These are phyloP conservation scores for Talaromyces sp. DNA, from an alignment of 2,329 filamentous ascomycete species.

Conservation along the genomic window DNA sequence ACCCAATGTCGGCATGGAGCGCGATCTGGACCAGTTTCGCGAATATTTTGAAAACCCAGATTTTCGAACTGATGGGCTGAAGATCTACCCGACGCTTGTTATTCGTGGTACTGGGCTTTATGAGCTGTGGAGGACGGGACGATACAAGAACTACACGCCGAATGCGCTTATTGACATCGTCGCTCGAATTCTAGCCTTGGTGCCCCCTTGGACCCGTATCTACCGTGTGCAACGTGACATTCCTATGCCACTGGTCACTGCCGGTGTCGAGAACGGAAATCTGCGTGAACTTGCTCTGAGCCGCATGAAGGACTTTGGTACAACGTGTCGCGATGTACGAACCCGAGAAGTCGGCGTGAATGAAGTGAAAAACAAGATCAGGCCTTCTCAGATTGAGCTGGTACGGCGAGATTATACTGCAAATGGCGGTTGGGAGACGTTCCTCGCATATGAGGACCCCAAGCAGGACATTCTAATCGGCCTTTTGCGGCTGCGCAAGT, in stretches of 20 bases:
- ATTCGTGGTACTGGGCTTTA: constrained; percentile 95
- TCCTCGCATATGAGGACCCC: constrained; percentile 94
- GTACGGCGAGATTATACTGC: constrained; percentile 89
- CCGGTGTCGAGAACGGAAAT: constrained; percentile 96
- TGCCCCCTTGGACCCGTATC: constrained; percentile 96
- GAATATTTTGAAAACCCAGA: constrained; percentile 97
- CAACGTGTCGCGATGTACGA: constrained; percentile 90
- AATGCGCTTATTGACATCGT: constrained; percentile 95
- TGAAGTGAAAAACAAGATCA: constrained; percentile 98
- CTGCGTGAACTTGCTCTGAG: constrained; percentile 86
- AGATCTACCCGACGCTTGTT: constrained; percentile 96
- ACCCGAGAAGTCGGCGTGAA: constrained; percentile 97
- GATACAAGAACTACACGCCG: constrained; percentile 98
- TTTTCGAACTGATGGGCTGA: constrained; percentile 93
- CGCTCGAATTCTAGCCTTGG: constrained; percentile 87
- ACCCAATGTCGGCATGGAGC: constrained; percentile 97
- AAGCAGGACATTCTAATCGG: constrained; percentile 98
- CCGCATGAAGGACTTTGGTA: constrained; percentile 99
- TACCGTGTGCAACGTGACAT: constrained; percentile 98
- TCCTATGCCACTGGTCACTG: constrained; percentile 99
- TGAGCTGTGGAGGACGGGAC: constrained; percentile 92
- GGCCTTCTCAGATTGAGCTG: constrained; percentile 92
- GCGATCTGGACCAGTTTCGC: constrained; percentile 91
- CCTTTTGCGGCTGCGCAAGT: constrained; percentile 82
- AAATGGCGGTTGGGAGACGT: constrained; percentile 98